These are phyloP conservation scores for Boletellus ananas DNA, from an alignment of 768 basidiomycete species.

Conservation along the genomic window DNA sequence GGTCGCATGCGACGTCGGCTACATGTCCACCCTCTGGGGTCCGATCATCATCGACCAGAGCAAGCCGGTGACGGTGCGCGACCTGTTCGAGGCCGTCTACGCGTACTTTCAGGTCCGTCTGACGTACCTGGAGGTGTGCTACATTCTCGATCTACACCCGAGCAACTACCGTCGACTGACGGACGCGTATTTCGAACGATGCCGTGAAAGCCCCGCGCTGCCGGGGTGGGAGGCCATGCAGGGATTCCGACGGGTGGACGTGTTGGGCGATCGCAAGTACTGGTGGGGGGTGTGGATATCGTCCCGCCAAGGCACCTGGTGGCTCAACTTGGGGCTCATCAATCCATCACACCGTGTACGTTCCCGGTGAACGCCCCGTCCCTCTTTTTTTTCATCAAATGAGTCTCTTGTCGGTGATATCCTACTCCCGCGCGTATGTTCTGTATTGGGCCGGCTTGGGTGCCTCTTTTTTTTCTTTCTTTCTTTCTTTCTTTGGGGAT, in stretches of 20 bases:
- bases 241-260: slow-evolving; percentile 49
- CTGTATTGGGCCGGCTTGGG: neutral
- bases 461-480: neutral
- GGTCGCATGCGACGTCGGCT: slow-evolving; percentile 22
- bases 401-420: too few species aligned
- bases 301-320: slow-evolving; percentile 37
- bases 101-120: slow-evolving; percentile 45
- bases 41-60: slow-evolving; percentile 41
- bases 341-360: slow-evolving; percentile 13
- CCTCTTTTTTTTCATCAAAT: neutral
- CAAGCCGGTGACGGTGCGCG: slow-evolving; percentile 36
- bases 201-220: slow-evolving; percentile 37
- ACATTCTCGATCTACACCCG: slow-evolving; percentile 16
- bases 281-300: slow-evolving; percentile 43
- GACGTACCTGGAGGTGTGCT: slow-evolving; percentile 27
- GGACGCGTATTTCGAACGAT: slow-evolving; percentile 34
- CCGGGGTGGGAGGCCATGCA: slow-evolving; percentile 35
- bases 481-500: neutral
- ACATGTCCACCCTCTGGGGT: slow-evolving; percentile 41
- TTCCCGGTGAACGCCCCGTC: neutral
- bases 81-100: slow-evolving; percentile 48
- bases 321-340: slow-evolving; percentile 44
- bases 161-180: slow-evolving; percentile 20
- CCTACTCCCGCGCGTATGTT: too few species aligned
- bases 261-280: slow-evolving; percentile 41